phyloP scores from a whole-genome alignment of 2,329 filamentous ascomycete genomes.

The Cytospora chrysosperma region DNA sequence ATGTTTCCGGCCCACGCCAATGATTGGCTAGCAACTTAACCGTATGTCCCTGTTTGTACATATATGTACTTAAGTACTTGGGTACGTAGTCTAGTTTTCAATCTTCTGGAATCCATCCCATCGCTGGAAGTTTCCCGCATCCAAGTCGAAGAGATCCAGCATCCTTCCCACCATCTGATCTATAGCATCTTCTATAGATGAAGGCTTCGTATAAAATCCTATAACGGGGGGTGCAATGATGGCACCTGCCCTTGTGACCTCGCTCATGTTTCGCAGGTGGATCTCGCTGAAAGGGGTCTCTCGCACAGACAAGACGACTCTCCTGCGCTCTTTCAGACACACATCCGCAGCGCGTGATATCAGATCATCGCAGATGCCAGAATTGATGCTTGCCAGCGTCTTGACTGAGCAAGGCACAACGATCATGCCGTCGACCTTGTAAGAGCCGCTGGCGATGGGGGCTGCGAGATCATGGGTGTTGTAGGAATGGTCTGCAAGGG shows the following conservation, averaged over 20 bases:
- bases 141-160: conserved; percentile 44
- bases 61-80: too few relatives aligned
- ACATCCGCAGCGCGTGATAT: conserved; percentile 47
- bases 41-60: too few relatives aligned
- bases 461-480: conserved; percentile 45
- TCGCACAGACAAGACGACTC: conserved; percentile 40
- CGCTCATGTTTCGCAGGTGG: conserved; percentile 46
- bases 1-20: too few relatives aligned
- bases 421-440: conserved; percentile 46
- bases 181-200: conserved; percentile 40
- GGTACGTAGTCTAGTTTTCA: background rate
- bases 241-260: conserved; percentile 37
- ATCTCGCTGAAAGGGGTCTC: conserved; percentile 49
- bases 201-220: conserved; percentile 43
- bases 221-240: conserved; percentile 46
- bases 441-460: conserved; percentile 45
- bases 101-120: conserved; percentile 34
- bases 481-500: conserved; percentile 40
- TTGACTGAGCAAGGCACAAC: conserved; percentile 49
- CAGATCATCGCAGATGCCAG: conserved; percentile 44
- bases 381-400: conserved; percentile 42
- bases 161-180: conserved; percentile 47
- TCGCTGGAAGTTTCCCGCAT: conserved; percentile 40
- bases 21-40: too few relatives aligned
- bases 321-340: conserved; percentile 43